Evolutionary conservation across 768 basidiomycete species (phyloP), one percentile per base, ranked within the genome.

Genomic region (Lentinula aciculospora): DNA sequence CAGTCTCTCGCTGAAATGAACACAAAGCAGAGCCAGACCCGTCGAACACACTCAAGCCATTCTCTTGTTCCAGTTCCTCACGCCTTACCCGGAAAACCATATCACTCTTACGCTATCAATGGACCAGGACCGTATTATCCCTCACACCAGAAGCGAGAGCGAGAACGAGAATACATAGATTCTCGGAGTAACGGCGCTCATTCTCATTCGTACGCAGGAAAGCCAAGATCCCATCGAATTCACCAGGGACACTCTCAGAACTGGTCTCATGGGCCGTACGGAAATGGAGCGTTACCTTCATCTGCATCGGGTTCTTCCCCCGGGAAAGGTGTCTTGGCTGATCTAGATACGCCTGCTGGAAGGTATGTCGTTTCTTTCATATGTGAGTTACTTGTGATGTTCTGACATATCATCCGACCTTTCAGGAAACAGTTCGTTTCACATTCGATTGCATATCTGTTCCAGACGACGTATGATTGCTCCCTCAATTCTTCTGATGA

Each of bases 391-490:
- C 25, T 25, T 48, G 31, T 23, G 19, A 19, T 44, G 60, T 50
- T 53, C 58, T 58, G 17, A 32, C 40, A 4, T 56, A 59, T 50
- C 32, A 49, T 46, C 34, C 55, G 28, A 42, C 32, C 31, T 21
- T 51, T 4, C 60, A 87, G 85, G 61, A 74, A 79, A 64, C 72
- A 76, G 50, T 90, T 89, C 70, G 76, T 88, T 60, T 75, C 74
- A 64, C 69, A 77, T 25, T 85, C 87, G 28, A 76, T 90, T 50
- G 70, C 75, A 2, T 79, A 88, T 65, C 79, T 91, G 48, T 88
- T 86, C 74, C 67, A 72, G 49, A 83, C 85, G 47, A 88, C 89
- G 25, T 88, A 88, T 69, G 84, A 82, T 59, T 62, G 74, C 15
- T 69, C 51, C 23, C 36, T 36, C 12, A 25, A 13, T 13, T 77